phyloP scores from a whole-genome alignment of 2,329 filamentous ascomycete species.

The Aspergillus sp. region DNA sequence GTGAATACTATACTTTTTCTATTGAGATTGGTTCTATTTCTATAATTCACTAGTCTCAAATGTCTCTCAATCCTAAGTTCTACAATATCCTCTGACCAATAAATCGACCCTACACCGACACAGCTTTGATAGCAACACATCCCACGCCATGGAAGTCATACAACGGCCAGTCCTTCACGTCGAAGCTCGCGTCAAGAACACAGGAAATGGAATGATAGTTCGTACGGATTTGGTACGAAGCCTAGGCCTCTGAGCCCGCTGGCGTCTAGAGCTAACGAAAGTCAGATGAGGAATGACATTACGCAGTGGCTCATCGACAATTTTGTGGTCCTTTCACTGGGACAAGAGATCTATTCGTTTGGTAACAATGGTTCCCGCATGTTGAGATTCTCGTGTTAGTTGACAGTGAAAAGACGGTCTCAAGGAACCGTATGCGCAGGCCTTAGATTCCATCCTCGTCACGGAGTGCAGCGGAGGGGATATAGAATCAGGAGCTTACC shows the following conservation, averaged over 20 bases:
- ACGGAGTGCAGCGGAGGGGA: slow-evolving; percentile 32
- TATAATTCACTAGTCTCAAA: no score
- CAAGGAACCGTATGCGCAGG: slow-evolving; percentile 14
- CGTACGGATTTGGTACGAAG: slow-evolving; percentile 26
- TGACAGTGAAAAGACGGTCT: slow-evolving; percentile 16
- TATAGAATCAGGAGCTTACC: slow-evolving; percentile 19
- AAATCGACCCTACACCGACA: no score
- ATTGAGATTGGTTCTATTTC: no score
- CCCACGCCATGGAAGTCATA: slow-evolving; percentile 2
- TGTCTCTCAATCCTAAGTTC: no score
- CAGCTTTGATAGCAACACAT: no score
- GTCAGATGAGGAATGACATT: slow-evolving; percentile 31
- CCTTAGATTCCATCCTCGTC: slow-evolving; percentile 30
- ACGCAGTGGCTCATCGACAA: slow-evolving; percentile 29
- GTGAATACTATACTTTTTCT: no score
- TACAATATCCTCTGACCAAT: no score
- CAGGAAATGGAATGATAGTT: slow-evolving; percentile 17
- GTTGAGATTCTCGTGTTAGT: not conserved
- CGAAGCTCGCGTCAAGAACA: slow-evolving; percentile 31
- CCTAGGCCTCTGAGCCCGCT: not conserved
- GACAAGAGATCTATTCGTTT: slow-evolving; percentile 25
- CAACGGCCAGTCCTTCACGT: slow-evolving; percentile 31
- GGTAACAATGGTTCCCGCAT: slow-evolving; percentile 12
- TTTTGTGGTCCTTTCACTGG: slow-evolving; percentile 27
- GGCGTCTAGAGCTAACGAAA: not conserved